Conservation (phyloP, 257 asterid genomes). For the Verbena officinalis region DNA sequence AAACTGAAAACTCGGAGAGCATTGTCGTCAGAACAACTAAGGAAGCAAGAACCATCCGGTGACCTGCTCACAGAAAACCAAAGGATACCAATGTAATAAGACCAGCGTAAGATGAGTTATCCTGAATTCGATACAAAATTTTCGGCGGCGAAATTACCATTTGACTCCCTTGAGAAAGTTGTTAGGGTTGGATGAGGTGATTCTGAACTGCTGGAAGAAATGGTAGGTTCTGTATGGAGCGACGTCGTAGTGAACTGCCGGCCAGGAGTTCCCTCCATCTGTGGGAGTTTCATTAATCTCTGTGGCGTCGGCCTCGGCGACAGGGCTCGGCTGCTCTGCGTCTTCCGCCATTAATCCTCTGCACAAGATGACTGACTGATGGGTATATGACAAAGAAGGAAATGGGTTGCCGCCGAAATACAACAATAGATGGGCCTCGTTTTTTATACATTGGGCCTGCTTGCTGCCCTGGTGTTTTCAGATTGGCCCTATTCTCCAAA, state of each 20-base stretch:
- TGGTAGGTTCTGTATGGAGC: slow-evolving; percentile 75
- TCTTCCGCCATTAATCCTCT: slow-evolving; percentile 43
- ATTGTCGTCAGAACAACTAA: slow-evolving; percentile 83
- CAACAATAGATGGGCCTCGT: neutral
- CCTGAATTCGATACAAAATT: neutral
- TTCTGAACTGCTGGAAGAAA: slow-evolving; percentile 72
- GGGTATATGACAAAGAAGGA: neutral
- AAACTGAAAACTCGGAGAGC: slow-evolving; percentile 61
- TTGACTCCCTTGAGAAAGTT: slow-evolving; percentile 91
- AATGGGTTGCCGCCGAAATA: slow-evolving; percentile 26
- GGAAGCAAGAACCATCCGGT: slow-evolving; percentile 93
- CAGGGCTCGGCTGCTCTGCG: slow-evolving; percentile 34
- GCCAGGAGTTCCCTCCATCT: slow-evolving; percentile 43
- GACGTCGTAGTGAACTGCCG: slow-evolving; percentile 57
- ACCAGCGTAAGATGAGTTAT: neutral
- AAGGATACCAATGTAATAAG: neutral
- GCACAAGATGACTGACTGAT: neutral
- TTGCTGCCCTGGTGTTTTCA: too few species aligned
- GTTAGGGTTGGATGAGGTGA: slow-evolving; percentile 61
- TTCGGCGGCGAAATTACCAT: slow-evolving; percentile 45
- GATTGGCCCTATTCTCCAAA: too few species aligned
- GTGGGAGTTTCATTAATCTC: slow-evolving; percentile 32
- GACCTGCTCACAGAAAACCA: slow-evolving; percentile 61
- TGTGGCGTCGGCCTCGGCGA: slow-evolving; percentile 36
- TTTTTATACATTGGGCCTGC: too few species aligned